Base-by-base conservation (phyloP, 805 yeast species). In the Ascoidea tarda region DNA sequence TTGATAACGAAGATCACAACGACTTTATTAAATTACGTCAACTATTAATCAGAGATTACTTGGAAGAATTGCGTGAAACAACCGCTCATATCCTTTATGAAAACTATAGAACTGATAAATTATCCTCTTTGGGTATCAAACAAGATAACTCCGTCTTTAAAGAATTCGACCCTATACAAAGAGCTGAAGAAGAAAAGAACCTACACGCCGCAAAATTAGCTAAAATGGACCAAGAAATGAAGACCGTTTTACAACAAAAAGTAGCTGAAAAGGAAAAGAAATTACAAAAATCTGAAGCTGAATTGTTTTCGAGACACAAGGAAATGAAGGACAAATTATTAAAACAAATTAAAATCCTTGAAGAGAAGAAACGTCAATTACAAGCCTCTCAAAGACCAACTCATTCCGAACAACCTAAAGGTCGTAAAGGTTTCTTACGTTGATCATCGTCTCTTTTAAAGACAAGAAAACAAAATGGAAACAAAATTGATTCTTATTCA, bases 261-360 rank as follows among this genome's bases (percentile, higher is more conserved):
- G 99, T 93, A 38, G 74, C 84, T 54, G 96, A 90, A 70, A 95
- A 93, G 81, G 99, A 93, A 70, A 87, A 89, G 77, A 91, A 91
- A 73, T 78, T 93, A 65, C 96, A 90, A 72, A 87, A 87, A 71
- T 87, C 96, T 49, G 99, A 93, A 73, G 93, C 95, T 54, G 99
- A 93, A 69, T 78, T 93, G 64, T 91, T 91, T 67, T 79, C 93
- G 46, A 84, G 95, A 68, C 99, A 93, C 70, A 87, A 88, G 69
- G 98, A 93, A 69, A 90, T 91, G 91, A 91, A 91, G 70, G 97
- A 91, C 64, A 88, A 87, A 70, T 77, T 93, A 66, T 75, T 84
- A 58, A 85, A 85, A 67, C 96, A 91, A 70, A 80, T 91, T 59
- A 84, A 84, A 65, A 79, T 89, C 62, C 77, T 93, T 63, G 98